Conservation (phyloP, 1,139 yeast genomes). For the Hyphopichia wangnamkhiaoensis region DNA sequence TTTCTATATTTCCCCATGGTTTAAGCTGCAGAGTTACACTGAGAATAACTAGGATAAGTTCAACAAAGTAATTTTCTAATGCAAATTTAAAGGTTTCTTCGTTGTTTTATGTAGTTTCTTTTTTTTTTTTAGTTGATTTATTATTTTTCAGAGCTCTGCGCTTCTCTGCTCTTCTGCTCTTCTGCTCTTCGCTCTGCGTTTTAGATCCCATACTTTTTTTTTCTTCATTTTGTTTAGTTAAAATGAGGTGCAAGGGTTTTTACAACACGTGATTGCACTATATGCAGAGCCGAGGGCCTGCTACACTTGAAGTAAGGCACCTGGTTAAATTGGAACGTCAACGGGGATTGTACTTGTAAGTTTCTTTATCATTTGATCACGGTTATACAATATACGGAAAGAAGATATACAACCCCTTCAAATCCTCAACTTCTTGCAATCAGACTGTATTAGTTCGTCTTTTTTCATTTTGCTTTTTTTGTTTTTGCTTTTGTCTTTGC, state of each 20-base stretch:
- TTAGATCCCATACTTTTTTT: neutral
- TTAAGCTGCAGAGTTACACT: neutral
- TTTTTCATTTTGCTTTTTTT: no score
- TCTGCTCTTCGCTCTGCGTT: neutral
- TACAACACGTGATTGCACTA: neutral
- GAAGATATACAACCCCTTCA: no score
- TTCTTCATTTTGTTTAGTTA: neutral
- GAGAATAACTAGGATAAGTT: no score
- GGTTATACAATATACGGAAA: neutral
- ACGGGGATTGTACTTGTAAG: neutral
- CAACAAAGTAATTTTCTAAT: no score
- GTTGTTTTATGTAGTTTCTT: no score
- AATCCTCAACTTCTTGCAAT: no score
- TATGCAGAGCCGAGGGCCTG: no score
- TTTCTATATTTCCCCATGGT: conserved; percentile 79
- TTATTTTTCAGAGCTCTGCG: no score
- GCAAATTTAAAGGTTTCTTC: neutral
- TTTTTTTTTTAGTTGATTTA: no score
- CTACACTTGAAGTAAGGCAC: neutral
- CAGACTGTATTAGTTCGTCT: no score
- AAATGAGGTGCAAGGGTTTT: neutral
- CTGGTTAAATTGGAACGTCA: neutral
- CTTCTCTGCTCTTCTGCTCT: no score
- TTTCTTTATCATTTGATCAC: neutral
- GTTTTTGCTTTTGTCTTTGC: no score